Percentiles rank a stretch among this genome's conserved stretches.
These are phyloP conservation scores for Lachancea sp. DNA, from an alignment of 805 yeast species.

Conservation along the genomic window DNA sequence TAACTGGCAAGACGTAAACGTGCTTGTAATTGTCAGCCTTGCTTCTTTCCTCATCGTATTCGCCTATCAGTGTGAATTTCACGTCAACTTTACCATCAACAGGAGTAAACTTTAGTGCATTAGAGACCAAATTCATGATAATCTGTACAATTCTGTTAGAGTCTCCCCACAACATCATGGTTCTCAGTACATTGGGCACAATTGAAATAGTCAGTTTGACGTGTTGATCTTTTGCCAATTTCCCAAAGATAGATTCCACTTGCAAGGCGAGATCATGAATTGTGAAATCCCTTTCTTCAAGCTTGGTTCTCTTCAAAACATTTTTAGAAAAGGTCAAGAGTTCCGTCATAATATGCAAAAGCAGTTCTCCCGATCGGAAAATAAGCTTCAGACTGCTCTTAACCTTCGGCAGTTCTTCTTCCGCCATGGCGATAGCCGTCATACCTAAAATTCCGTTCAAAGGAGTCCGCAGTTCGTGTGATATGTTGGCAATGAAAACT, in stretches of 20 bases:
- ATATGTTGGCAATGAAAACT: conserved; percentile 83
- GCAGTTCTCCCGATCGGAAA: conserved; percentile 83
- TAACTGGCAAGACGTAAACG: conserved; percentile 39
- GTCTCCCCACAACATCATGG: conserved; percentile 75
- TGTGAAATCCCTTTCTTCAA: conserved; percentile 78
- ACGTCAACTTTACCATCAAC: conserved; percentile 76
- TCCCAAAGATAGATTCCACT: conserved; percentile 76
- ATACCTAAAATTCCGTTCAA: conserved; percentile 93
- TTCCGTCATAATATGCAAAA: conserved; percentile 85
- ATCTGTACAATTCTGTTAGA: conserved; percentile 86
- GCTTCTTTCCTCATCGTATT: conserved; percentile 54
- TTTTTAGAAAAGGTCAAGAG: conserved; percentile 84
- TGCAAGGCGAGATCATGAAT: conserved; percentile 78
- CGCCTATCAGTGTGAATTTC: conserved; percentile 56
- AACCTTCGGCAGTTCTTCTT: conserved; percentile 58
- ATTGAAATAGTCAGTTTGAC: conserved; percentile 60
- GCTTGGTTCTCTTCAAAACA: conserved; percentile 72
- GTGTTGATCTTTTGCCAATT: conserved; percentile 69
- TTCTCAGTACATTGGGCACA: conserved; percentile 53
- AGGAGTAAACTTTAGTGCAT: conserved; percentile 88
- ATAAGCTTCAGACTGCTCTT: conserved; percentile 74
- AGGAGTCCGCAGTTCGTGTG: conserved; percentile 93
- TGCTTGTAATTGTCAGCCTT: conserved; percentile 35
- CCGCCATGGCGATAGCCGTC: conserved; percentile 92
- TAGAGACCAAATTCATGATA: conserved; percentile 86